Percentiles rank a stretch among this genome's conserved stretches.
phyloP scores from a whole-genome alignment of 2,329 filamentous ascomycete genomes.

The Orbilia ellipsospora region DNA sequence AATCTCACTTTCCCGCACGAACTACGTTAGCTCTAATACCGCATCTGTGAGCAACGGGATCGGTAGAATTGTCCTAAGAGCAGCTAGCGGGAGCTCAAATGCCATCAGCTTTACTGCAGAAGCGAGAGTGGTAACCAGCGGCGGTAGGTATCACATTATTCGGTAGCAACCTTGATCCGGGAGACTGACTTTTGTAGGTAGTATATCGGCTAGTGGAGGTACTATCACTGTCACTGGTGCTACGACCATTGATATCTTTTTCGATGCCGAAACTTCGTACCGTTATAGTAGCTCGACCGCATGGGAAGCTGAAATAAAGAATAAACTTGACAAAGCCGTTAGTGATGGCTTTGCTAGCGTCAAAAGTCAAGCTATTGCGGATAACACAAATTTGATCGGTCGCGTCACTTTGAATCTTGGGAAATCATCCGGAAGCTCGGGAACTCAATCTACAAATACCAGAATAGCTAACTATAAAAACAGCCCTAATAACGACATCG shows the following conservation, averaged over 20 bases:
- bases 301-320: constrained; percentile 58
- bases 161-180: neutral
- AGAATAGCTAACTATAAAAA: constrained; percentile 57
- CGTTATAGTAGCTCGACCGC: constrained; percentile 57
- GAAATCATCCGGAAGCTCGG: constrained; percentile 57
- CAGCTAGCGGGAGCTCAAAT: constrained; percentile 62
- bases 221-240: constrained; percentile 55
- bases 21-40: constrained; percentile 56
- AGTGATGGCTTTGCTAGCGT: constrained; percentile 60
- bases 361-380: constrained; percentile 56
- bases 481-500: constrained; percentile 54
- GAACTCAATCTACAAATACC: constrained; percentile 60
- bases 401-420: constrained; percentile 49
- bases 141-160: constrained; percentile 10
- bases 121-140: constrained; percentile 17
- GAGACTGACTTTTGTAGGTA: constrained; percentile 17
- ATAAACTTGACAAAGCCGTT: constrained; percentile 58
- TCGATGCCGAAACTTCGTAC: constrained; percentile 59
- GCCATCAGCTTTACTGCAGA: constrained; percentile 27
- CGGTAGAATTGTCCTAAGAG: constrained; percentile 61
- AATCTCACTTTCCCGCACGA: constrained; percentile 59
- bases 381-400: constrained; percentile 57
- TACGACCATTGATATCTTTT: constrained; percentile 58
- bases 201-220: constrained; percentile 23
- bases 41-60: constrained; percentile 60